Conservation (phyloP, 345 rosid genomes). For the Eutrema heterophyllum region DNA sequence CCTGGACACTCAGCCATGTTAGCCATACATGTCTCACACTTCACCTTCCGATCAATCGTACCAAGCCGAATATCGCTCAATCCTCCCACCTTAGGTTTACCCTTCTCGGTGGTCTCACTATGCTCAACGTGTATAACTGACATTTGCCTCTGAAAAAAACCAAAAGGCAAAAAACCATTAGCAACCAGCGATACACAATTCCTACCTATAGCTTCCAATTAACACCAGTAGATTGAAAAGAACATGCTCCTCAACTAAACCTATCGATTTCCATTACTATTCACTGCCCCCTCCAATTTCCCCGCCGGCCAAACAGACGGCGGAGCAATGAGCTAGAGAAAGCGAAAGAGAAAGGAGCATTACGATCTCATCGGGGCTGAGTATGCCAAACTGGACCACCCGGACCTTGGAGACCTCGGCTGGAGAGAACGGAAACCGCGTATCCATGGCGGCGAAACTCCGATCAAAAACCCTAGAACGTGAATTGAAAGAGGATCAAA, state of each 20-base stretch:
- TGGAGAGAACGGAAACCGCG: conserved; percentile 77
- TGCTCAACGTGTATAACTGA: conserved; percentile 86
- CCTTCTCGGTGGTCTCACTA: conserved; percentile 86
- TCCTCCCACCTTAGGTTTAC: conserved; percentile 79
- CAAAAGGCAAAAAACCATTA: neutral
- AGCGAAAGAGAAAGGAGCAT: conserved; percentile 22
- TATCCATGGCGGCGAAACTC: conserved; percentile 44
- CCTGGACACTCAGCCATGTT: conserved; percentile 98
- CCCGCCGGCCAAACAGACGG: conserved; percentile 17
- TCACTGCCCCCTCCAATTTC: neutral
- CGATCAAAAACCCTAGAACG: conserved; percentile 30
- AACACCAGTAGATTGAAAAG: neutral
- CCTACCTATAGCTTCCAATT: neutral
- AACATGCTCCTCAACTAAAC: neutral
- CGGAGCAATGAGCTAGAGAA: conserved; percentile 14
- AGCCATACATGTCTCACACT: conserved; percentile 91
- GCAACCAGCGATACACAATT: neutral
- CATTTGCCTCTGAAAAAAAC: conserved; percentile 80
- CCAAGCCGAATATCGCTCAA: conserved; percentile 85
- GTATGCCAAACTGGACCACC: conserved; percentile 84
- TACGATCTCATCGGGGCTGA: conserved; percentile 97
- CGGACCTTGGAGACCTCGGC: conserved; percentile 96
- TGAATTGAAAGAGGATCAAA: neutral
- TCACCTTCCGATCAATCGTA: conserved; percentile 84
- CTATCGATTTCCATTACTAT: neutral